Base-by-base conservation (phyloP, 192 early-diverging fungal genomes). In the Coemansia reversa region DNA sequence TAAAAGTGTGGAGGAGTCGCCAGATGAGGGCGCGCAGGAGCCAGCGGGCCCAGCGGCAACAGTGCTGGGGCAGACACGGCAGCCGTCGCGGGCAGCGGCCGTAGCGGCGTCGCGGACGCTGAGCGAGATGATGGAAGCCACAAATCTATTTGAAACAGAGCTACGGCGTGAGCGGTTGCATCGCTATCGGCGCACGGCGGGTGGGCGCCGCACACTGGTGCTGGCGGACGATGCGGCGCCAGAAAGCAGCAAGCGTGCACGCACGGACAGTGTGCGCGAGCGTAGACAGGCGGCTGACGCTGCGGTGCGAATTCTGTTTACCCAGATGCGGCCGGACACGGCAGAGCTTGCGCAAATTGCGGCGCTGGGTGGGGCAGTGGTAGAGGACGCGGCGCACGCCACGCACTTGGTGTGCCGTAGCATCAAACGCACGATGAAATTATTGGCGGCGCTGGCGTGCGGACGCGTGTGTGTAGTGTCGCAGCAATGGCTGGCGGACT, bases 341-440 rank as follows among this genome's bases (percentile, higher is more conserved):
- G 65, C 62, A 8, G 76, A 85, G 63, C 20, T 63, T 50, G 67
- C 77, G 66, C 69, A 69, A 42, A 82, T 86, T 27, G 67, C 63
- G n/a, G 66, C 64, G 0, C 51, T 90, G 68, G 85, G 85, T 30
- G 86, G 83, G 49, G 62, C 74, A n/a, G 60, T 86, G 7, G 84
- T 83, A 1, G 76, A 74, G 1, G 51, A 68, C 5, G 72, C 84
- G 19, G 75, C 75, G 25, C 55, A 65, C 9, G 86, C 82, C 33
- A 89, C 88, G 1, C 88, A 89, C 58, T 56, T 91, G 19, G 72
- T 89, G 7, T 74, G 83, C 6, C 77, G 59, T 19, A 69, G 75
- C 45, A 69, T 87, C 55, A 70, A 72, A 45, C 74, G 87, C 29
- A 91, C 89, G 16, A 77, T 77, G 39, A 91, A 91, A 79, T 59